Evolutionary conservation across 164 flowering plant species (phyloP), one percentile per base, ranked within the genome.

Genomic region (Magnolia changhungtana): DNA sequence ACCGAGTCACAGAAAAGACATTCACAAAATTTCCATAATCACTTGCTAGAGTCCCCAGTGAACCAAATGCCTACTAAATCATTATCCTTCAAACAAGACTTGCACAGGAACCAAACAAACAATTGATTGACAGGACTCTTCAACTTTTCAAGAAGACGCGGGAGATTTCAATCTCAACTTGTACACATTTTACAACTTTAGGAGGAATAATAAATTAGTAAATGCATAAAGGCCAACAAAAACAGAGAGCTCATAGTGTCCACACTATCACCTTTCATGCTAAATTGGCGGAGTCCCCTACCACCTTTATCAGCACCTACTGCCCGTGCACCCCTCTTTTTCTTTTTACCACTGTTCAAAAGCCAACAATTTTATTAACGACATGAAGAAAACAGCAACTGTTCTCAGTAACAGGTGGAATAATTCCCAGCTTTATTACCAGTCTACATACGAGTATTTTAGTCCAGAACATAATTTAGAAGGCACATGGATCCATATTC

Each of bases 241-340:
- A 3, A 37, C 45, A 37, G 45, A 37, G 7, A 4, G 45, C 45
- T 37, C 45, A 37, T 37, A 37, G 45, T 37, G 45, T 37, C 45
- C 45, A 37, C 45, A 37, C 45, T 4, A 37, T 37, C 70, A 95
- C 98, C 98, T 93, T 88, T 93, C 97, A 92, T 90, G 87, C 99
- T 95, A 80, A 95, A 93, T 80, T 93, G 98, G 9, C 99, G 92
- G 29, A 95, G 92, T 74, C 99, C 99, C 82, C 96, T 85, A 63
- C 98, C 96, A 81, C 85, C 89, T 85, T 95, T 95, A 82, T 95
- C 99, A 63, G 85, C 89, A 71, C 90, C 96, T 65, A 81, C 85
- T 20, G 92, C 92, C 51, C 97, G 86, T 74, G 90, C 96, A 72
- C 87, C 96, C 83, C 96, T 85, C 86, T 91, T 96, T 76, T 96